These are phyloP conservation scores for Austropuccinia psidii DNA, from an alignment of 1,284 basidiomycete species.

Conservation along the genomic window DNA sequence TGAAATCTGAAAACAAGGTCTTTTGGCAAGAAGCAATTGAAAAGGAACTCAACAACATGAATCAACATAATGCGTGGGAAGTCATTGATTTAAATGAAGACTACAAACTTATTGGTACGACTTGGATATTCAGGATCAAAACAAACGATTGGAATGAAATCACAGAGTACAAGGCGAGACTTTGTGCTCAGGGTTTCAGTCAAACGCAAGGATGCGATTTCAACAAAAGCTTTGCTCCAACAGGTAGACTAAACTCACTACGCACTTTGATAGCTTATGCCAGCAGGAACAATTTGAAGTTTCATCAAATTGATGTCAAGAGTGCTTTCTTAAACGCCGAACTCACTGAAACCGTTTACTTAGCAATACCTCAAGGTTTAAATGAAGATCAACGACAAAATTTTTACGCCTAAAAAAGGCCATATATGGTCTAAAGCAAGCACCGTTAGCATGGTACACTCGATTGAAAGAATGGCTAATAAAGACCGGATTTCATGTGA, in stretches of 20 bases:
- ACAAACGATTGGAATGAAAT: not conserved
- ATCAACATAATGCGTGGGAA: not conserved
- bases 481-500: not conserved
- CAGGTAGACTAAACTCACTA: not conserved
- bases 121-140: not conserved
- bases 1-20: too few species aligned
- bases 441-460: not conserved
- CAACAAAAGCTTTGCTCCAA: not conserved
- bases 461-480: not conserved
- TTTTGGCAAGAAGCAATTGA: not conserved
- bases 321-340: not conserved
- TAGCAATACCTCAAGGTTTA: not conserved
- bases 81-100: not conserved
- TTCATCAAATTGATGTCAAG: not conserved
- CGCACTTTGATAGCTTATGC: not conserved
- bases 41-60: not conserved
- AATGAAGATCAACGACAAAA: not conserved
- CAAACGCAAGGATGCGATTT: not conserved
- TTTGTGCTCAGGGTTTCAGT: not conserved
- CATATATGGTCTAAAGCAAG: slow-evolving; percentile 13
- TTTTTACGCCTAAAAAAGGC: not conserved
- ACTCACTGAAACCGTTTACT: not conserved
- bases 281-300: not conserved
- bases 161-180: not conserved
- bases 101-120: not conserved